These are phyloP conservation scores for Triangularia setosa DNA, from an alignment of 2,329 filamentous ascomycete species.

Conservation along the genomic window DNA sequence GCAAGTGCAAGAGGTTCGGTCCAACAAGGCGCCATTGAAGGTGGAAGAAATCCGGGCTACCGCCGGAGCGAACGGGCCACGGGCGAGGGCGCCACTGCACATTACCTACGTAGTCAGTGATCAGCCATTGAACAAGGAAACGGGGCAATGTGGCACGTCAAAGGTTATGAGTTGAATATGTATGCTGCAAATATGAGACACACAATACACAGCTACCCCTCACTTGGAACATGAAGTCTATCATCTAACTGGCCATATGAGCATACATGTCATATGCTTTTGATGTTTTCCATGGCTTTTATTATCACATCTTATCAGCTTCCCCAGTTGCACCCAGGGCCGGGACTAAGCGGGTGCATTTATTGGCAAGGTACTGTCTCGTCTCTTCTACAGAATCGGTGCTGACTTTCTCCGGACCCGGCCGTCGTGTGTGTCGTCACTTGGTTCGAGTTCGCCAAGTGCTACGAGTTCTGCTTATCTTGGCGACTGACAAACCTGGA, in stretches of 20 bases:
- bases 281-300: neutral
- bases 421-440: slow-evolving; percentile 2
- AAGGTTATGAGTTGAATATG: neutral
- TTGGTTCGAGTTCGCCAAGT: neutral
- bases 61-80: neutral
- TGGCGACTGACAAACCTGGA: neutral
- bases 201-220: neutral
- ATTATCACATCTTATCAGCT: neutral
- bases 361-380: neutral
- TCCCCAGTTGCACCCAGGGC: neutral
- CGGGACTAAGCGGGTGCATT: neutral
- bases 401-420: slow-evolving; percentile 16
- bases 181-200: neutral
- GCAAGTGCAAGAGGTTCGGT: neutral
- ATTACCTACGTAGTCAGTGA: neutral
- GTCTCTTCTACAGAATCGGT: slow-evolving; percentile 7
- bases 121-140: neutral
- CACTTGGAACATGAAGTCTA: neutral
- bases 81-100: neutral
- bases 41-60: neutral
- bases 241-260: neutral
- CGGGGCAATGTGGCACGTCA: neutral
- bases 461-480: neutral
- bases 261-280: neutral
- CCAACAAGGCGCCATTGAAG: neutral